These are phyloP conservation scores for Macroventuria anomochaeta DNA, from an alignment of 2,329 filamentous ascomycete species.

Conservation along the genomic window DNA sequence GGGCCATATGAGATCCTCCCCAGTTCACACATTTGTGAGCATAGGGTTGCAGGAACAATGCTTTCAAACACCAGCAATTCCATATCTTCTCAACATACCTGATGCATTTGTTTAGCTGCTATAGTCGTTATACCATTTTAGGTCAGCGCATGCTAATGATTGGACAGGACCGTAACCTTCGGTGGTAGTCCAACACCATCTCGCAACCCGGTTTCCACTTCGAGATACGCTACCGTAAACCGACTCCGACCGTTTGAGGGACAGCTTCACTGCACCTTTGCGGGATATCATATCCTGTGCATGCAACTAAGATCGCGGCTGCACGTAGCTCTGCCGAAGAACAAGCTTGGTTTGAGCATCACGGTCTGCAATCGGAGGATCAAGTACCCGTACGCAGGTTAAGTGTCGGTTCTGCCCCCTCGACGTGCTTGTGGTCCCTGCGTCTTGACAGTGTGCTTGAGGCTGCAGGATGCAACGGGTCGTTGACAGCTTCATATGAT, in stretches of 20 bases:
- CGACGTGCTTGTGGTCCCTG: background rate
- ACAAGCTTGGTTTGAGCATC: background rate
- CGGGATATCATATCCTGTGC: background rate
- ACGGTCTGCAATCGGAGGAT: background rate
- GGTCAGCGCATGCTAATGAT: background rate
- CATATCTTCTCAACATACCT: constrained; percentile 37
- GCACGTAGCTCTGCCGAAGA: background rate
- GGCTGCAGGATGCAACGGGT: background rate
- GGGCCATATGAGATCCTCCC: constrained; percentile 43
- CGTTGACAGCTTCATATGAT: background rate
- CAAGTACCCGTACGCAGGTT: background rate
- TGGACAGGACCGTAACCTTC: background rate
- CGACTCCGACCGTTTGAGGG: background rate
- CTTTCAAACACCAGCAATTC: constrained; percentile 32
- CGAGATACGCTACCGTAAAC: background rate
- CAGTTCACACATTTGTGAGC: background rate
- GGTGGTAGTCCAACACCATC: background rate
- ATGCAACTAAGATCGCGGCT: background rate
- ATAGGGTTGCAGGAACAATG: constrained; percentile 29
- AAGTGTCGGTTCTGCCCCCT: background rate
- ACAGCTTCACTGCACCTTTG: background rate
- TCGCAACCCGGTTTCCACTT: background rate
- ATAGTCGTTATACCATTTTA: background rate
- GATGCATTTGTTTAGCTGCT: constrained; percentile 12
- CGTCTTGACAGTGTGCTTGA: background rate